Percentiles rank a stretch among this genome's conserved stretches.
Conservation (phyloP, 2,329 filamentous ascomycete species). For the Aphanoascus verrucosus region DNA sequence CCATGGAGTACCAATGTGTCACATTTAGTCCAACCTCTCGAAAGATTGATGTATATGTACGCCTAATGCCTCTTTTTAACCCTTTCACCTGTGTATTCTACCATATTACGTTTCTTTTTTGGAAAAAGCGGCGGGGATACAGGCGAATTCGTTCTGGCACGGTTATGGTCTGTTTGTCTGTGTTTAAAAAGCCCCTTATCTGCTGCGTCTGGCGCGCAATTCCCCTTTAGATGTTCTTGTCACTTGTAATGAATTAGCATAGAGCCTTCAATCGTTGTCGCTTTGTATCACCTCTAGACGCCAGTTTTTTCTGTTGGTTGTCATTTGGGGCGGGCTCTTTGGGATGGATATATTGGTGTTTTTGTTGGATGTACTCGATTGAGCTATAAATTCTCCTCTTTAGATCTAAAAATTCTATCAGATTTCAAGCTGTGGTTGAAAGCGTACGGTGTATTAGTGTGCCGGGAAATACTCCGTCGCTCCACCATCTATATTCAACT, state of each 20-base stretch:
- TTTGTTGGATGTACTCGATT: too few relatives aligned
- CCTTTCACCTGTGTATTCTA: slow-evolving; percentile 4
- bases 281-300: neutral
- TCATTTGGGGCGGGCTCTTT: too few relatives aligned
- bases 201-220: neutral
- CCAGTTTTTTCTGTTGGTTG: neutral
- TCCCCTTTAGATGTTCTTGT: neutral
- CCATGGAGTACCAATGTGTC: neutral
- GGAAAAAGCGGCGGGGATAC: neutral
- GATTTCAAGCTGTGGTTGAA: too few relatives aligned
- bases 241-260: neutral
- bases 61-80: neutral
- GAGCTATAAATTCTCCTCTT: too few relatives aligned
- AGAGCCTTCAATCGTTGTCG: neutral
- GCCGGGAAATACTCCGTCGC: too few relatives aligned
- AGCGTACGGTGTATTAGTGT: too few relatives aligned
- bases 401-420: too few relatives aligned
- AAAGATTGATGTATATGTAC: neutral
- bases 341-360: too few relatives aligned
- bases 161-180: neutral
- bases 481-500: neutral
- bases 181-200: neutral
- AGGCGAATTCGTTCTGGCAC: slow-evolving; percentile 1
- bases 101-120: neutral
- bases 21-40: neutral